A percentile compares a stretch with the other conserved stretches of the same genome.
Conservation (phyloP, 805 yeast species). For the Candida verbasci region DNA sequence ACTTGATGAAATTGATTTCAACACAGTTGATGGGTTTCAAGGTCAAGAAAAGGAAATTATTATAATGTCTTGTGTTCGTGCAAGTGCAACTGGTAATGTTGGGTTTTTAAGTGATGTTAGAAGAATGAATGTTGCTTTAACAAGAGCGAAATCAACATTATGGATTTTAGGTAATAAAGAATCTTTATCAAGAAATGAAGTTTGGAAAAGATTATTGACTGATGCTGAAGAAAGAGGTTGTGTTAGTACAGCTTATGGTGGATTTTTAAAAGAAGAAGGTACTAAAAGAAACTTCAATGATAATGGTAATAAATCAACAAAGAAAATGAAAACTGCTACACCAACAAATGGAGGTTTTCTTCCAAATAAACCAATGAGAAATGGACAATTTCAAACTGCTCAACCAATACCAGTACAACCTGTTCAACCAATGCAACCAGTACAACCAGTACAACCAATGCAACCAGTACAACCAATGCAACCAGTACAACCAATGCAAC, state of each 20-base stretch:
- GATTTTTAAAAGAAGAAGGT: conserved; percentile 22
- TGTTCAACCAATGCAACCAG: not conserved
- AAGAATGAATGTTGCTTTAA: conserved; percentile 95
- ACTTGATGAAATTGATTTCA: conserved; percentile 70
- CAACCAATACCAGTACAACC: not conserved
- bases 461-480: not conserved
- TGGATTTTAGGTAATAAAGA: conserved; percentile 85
- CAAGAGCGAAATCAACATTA: conserved; percentile 86
- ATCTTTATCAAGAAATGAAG: conserved; percentile 59
- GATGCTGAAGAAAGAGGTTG: conserved; percentile 56
- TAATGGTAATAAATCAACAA: not conserved
- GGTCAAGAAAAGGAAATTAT: conserved; percentile 90
- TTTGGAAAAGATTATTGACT: conserved; percentile 68
- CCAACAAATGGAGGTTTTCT: conserved; percentile 1
- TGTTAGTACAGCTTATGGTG: conserved; percentile 30
- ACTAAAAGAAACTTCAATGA: conserved; percentile 1
- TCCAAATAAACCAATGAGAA: not conserved
- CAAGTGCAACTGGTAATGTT: conserved; percentile 60
- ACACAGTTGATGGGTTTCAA: conserved; percentile 94
- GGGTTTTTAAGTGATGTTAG: conserved; percentile 90
- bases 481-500: not conserved
- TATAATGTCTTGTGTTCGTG: conserved; percentile 93
- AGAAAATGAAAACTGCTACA: not conserved
- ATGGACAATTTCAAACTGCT: not conserved
- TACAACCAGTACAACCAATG: not conserved